Evolutionary conservation across 2,329 filamentous ascomycete genomes (phyloP), one percentile per base, ranked within the genome.

Genomic region (Dothidotthia symphoricarpi): DNA sequence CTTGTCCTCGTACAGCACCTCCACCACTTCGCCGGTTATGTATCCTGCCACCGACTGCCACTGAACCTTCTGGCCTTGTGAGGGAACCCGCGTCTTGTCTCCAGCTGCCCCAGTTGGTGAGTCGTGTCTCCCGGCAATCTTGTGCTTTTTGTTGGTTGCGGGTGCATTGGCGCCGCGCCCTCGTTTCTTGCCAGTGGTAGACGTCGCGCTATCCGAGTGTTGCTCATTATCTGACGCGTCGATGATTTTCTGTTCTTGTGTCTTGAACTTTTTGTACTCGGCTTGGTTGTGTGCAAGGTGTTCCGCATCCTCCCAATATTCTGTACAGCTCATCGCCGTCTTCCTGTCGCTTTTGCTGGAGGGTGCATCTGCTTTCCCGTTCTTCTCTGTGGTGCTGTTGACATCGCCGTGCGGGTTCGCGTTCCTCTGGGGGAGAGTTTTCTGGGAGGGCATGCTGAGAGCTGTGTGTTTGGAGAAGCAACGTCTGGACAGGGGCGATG

Each of bases 41-140:
- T 57, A 68, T 0, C 69, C 69, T 0, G 65, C 59, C 28, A 66
- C 44, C 3, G 64, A 45, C 41, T 70, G 67, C 69, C 70, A 73
- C 24, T 66, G 59, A 6, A 69, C 66, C 34, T 64, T 51, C 51
- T 73, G 67, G 11, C 69, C 70, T 43, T 65, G 57, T 38, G 64
- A 59, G 4, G 70, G 71, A 3, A 73, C 67, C 55, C 65, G 50
- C 49, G 61, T 55, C 62, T 68, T 63, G 30, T 59, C 56, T 1
- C 59, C 61, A 3, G 54, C 48, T 1, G 45, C 25, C 3, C 50
- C 45, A 7, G 43, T 35, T 7, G 53, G 50, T 28, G 47, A 49
- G n/a, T 51, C 56, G 13, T 52, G 51, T 2, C 47, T 47, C 2
- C 45, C 49, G 24, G 48, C 48, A 16, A 41, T 54, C 48, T 68